Conservation (phyloP, 345 rosid species). For the Geranium brycei region DNA sequence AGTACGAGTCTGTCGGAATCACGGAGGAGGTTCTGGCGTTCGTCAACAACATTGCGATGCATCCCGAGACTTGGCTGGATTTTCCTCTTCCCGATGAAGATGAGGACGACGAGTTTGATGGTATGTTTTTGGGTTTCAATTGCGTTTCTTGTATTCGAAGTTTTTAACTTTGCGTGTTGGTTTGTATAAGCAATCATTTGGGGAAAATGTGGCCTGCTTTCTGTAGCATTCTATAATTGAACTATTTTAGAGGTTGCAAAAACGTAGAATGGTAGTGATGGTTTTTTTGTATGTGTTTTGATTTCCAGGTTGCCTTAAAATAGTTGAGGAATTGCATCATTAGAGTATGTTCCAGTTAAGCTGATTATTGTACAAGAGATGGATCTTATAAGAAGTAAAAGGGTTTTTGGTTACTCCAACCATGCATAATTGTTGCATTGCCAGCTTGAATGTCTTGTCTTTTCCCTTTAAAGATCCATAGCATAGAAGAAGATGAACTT, state of each 20-base stretch:
- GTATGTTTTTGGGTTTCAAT: conserved; percentile 16
- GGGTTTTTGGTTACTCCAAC: neutral
- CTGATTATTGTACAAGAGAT: neutral
- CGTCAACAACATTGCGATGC: conserved; percentile 73
- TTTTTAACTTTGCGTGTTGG: neutral
- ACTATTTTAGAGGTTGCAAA: neutral
- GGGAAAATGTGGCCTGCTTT: neutral
- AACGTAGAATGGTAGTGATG: neutral
- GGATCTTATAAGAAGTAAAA: neutral
- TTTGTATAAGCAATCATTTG: neutral
- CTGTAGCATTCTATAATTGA: neutral
- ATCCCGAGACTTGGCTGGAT: conserved; percentile 93
- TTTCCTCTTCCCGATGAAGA: conserved; percentile 60
- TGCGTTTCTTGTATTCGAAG: neutral
- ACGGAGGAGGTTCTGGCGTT: conserved; percentile 74
- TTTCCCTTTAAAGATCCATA: too few relatives aligned
- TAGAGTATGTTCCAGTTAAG: neutral
- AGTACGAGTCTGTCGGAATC: conserved; percentile 49
- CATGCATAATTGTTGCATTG: neutral
- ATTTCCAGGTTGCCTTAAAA: neutral
- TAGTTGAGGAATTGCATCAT: neutral
- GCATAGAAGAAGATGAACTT: too few relatives aligned
- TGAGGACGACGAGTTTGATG: conserved; percentile 55
- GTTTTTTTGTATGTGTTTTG: neutral
- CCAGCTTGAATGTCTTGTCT: neutral